A percentile compares a stretch with the other conserved stretches of the same genome.
Evolutionary conservation across 805 yeast genomes (phyloP).

Genomic region (Lipomyces starkeyi): DNA sequence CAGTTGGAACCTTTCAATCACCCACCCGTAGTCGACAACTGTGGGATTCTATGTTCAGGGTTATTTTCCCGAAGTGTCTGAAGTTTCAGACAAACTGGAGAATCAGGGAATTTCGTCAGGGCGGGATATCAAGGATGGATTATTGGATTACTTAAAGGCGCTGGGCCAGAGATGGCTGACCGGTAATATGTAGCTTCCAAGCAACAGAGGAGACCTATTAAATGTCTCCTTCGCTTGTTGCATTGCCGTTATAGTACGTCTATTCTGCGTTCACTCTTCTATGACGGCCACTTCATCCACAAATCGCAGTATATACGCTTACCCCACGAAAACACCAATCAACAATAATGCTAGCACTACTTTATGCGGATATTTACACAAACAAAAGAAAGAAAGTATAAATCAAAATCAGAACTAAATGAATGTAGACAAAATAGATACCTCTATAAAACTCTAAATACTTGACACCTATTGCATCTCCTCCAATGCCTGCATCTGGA

Average conservation of each 20-base stretch:
- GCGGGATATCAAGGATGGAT: too few relatives aligned
- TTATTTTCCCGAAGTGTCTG: too few relatives aligned
- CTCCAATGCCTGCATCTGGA: constrained; percentile 52
- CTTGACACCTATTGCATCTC: constrained; percentile 44
- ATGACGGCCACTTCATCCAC: not conserved
- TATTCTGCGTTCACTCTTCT: not conserved
- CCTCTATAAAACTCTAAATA: not conserved
- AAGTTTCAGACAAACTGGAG: not conserved
- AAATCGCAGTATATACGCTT: not conserved
- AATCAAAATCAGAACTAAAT: not conserved
- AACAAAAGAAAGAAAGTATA: not conserved
- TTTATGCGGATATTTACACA: not conserved
- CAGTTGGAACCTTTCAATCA: not conserved
- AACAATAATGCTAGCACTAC: not conserved
- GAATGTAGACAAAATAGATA: not conserved
- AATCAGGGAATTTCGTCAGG: too few relatives aligned
- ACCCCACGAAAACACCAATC: not conserved
- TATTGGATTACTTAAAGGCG: too few relatives aligned
- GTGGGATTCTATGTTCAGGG: not conserved
- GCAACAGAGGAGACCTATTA: too few relatives aligned
- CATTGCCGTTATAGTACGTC: too few relatives aligned
- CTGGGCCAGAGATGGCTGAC: too few relatives aligned
- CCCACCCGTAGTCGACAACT: too few relatives aligned
- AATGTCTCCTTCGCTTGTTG: too few relatives aligned
- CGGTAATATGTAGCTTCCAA: too few relatives aligned